phyloP scores from a whole-genome alignment of 768 basidiomycete genomes.

The Suillus clintonianus region DNA sequence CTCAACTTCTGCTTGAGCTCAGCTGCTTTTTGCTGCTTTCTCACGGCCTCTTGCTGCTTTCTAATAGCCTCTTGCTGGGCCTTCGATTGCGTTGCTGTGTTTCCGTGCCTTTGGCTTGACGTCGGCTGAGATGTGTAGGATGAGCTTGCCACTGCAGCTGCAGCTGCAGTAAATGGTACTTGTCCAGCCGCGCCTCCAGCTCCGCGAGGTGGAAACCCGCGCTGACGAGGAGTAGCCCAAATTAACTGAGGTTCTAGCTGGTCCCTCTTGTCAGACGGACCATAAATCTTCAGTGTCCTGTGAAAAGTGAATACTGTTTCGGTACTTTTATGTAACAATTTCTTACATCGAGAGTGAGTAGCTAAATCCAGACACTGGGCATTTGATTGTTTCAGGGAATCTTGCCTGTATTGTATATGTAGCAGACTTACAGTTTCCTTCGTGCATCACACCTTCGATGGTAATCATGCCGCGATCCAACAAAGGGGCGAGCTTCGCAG shows the following conservation, averaged over 20 bases:
- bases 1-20: conserved; percentile 68
- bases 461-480: conserved; percentile 65
- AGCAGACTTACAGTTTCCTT: conserved; percentile 61
- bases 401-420: neutral
- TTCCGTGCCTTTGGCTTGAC: conserved; percentile 18
- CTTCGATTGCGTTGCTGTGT: conserved; percentile 22
- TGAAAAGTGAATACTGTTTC: neutral
- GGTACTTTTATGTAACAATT: neutral
- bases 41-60: conserved; percentile 34
- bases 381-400: conserved; percentile 5
- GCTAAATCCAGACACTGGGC: conserved; percentile 41
- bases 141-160: conserved; percentile 14
- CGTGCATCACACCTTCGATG: conserved; percentile 67
- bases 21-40: conserved; percentile 52
- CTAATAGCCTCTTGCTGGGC: conserved; percentile 36
- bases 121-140: conserved; percentile 13
- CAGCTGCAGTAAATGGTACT: conserved; percentile 14
- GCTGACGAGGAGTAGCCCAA: conserved; percentile 75
- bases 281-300: conserved; percentile 75
- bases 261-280: conserved; percentile 56
- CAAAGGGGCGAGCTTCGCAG: conserved; percentile 62
- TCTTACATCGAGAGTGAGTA: conserved; percentile 68
- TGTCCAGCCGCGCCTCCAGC: conserved; percentile 15
- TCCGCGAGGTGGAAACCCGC: conserved; percentile 46
- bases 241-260: conserved; percentile 64